Evolutionary conservation across 2,329 filamentous ascomycete species (phyloP).

Genomic region (Diaporthe destruens): DNA sequence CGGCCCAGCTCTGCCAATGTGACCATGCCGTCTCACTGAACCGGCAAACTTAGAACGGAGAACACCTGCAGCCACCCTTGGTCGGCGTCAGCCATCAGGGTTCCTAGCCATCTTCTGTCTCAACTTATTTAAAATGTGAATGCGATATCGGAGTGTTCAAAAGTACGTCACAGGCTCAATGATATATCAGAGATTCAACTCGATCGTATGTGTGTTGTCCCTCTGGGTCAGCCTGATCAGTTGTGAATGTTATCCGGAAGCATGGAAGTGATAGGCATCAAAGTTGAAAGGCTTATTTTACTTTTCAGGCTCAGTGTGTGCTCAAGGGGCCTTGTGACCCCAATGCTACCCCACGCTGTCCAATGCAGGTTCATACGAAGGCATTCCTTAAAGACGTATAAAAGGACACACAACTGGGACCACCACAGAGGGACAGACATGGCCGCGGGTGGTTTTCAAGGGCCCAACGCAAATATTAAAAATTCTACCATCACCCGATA

Average conservation of each 20-base stretch:
- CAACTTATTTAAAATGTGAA: background rate
- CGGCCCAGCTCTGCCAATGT: background rate
- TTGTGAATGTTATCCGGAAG: constrained; percentile 42
- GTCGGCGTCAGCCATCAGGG: constrained; percentile 10
- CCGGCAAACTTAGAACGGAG: constrained; percentile 8
- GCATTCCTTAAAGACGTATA: no score
- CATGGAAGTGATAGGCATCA: constrained; percentile 51
- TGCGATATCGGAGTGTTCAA: constrained; percentile 16
- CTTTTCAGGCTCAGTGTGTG: no score
- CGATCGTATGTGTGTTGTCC: constrained; percentile 51
- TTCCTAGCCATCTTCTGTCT: background rate
- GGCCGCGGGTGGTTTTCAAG: no score
- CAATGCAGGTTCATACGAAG: no score
- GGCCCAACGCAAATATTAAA: constrained; percentile 44
- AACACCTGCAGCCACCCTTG: background rate
- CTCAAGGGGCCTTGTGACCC: no score
- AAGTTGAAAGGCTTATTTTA: constrained; percentile 42
- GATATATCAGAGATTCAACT: background rate
- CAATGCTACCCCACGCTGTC: no score
- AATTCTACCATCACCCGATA: constrained; percentile 33
- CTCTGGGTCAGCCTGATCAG: background rate
- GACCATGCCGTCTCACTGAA: no score
- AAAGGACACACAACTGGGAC: no score
- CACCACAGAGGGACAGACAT: no score
- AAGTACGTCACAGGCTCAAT: background rate